Conservation (phyloP, 805 yeast genomes). For the Dipodascus albidus region DNA sequence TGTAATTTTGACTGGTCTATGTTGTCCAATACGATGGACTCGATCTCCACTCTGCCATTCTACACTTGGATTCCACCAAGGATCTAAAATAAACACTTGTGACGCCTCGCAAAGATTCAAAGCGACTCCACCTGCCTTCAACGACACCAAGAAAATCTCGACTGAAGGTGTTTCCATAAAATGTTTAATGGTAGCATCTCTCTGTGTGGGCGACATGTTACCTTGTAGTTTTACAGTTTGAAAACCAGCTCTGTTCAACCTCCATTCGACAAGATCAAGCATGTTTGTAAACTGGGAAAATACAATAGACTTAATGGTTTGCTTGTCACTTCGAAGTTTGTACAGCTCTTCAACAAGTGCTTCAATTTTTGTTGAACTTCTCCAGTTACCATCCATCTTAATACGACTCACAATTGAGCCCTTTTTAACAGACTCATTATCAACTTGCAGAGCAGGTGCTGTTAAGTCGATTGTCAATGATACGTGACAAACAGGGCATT, state of each 20-base stretch:
- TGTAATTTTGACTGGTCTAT: conserved; percentile 85
- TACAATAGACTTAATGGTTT: conserved; percentile 89
- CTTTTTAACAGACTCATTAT: conserved; percentile 40
- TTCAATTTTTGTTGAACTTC: conserved; percentile 91
- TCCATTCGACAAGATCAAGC: conserved; percentile 94
- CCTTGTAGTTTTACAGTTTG: conserved; percentile 92
- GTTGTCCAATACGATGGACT: conserved; percentile 95
- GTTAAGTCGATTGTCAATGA: conserved; percentile 81
- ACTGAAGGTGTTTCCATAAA: conserved; percentile 89
- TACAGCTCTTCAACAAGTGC: conserved; percentile 91
- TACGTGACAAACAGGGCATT: conserved; percentile 95
- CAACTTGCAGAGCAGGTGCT: conserved; percentile 74
- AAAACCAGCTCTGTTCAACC: conserved; percentile 89
- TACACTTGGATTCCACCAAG: conserved; percentile 99
- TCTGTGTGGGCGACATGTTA: conserved; percentile 90
- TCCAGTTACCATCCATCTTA: conserved; percentile 76
- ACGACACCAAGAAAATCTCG: conserved; percentile 86
- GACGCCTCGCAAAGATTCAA: conserved; percentile 93
- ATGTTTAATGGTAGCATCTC: conserved; percentile 82
- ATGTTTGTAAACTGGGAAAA: conserved; percentile 95
- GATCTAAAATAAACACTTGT: conserved; percentile 90
- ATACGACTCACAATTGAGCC: conserved; percentile 75
- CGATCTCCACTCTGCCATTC: conserved; percentile 99
- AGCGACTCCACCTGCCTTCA: conserved; percentile 99
- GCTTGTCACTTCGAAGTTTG: conserved; percentile 70